phyloP scores from a whole-genome alignment of 768 basidiomycete genomes.

The Wakefieldia striispora region DNA sequence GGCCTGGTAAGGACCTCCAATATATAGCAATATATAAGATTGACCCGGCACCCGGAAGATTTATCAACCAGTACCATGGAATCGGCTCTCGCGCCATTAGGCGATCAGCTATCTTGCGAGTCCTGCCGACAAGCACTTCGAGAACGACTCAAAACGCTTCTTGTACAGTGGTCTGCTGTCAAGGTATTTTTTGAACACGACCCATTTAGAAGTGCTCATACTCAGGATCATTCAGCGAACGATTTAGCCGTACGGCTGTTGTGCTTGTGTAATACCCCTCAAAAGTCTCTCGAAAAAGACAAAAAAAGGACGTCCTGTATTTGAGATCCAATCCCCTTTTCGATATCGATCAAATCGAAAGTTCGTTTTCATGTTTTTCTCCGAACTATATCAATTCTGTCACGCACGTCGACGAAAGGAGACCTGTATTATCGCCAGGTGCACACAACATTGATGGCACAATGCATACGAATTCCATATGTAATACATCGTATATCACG shows the following conservation, averaged over 20 bases:
- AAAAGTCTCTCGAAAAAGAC: background rate
- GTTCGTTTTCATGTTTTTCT: background rate
- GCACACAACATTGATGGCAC: constrained; percentile 11
- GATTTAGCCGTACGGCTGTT: constrained; percentile 37
- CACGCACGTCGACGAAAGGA: constrained; percentile 3
- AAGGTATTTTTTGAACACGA: constrained; percentile 46
- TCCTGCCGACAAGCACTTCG: constrained; percentile 61
- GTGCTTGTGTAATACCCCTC: constrained; percentile 5
- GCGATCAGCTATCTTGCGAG: constrained; percentile 66
- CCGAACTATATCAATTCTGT: constrained; percentile 4
- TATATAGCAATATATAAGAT: background rate
- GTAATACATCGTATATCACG: background rate
- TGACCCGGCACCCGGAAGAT: constrained; percentile 41
- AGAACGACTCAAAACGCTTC: constrained; percentile 64
- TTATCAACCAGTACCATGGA: constrained; percentile 73
- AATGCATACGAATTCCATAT: constrained; percentile 1
- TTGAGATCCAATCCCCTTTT: background rate
- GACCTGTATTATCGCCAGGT: constrained; percentile 5
- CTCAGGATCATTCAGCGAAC: constrained; percentile 44
- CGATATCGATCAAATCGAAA: background rate
- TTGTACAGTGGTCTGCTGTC: constrained; percentile 76
- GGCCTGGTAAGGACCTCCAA: constrained; percentile 54
- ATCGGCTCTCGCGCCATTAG: constrained; percentile 64
- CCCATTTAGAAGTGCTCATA: background rate
- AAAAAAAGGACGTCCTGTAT: background rate